Evolutionary conservation across 2,329 filamentous ascomycete genomes (phyloP).

Genomic region (Botrytis deweyae): DNA sequence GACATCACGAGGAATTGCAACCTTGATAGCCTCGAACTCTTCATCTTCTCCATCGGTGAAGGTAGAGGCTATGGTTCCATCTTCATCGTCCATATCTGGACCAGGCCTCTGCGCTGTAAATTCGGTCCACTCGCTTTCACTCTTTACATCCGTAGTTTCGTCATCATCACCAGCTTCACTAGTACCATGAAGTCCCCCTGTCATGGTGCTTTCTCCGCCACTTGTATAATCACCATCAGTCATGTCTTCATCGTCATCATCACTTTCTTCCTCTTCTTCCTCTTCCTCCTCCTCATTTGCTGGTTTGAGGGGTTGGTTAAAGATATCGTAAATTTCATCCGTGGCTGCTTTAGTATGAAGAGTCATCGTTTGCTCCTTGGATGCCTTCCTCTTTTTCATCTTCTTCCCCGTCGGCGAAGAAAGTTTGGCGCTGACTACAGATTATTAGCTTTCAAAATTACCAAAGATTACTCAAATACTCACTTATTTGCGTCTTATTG

Average conservation of each 20-base stretch:
- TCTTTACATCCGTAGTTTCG: conserved; percentile 59
- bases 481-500: conserved; percentile 91
- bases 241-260: conserved; percentile 61
- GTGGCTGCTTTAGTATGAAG: conserved; percentile 93
- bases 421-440: conserved; percentile 82
- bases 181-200: conserved; percentile 65
- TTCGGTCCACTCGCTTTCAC: conserved; percentile 83
- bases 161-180: conserved; percentile 62
- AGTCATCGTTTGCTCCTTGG: conserved; percentile 91
- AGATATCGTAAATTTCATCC: conserved; percentile 96
- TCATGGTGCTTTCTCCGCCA: conserved; percentile 78
- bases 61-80: conserved; percentile 44
- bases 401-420: conserved; percentile 87
- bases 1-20: conserved; percentile 39
- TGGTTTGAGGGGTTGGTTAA: conserved; percentile 74
- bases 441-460: conserved; percentile 36
- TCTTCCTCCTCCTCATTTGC: conserved; percentile 39
- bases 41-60: conserved; percentile 42
- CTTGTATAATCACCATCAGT: conserved; percentile 77
- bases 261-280: conserved; percentile 47
- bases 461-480: conserved; percentile 42
- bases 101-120: conserved; percentile 75
- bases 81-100: conserved; percentile 47
- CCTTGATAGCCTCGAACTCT: conserved; percentile 36
- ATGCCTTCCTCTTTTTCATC: conserved; percentile 64